Evolutionary conservation across 306 rosid species (phyloP).

Genomic region (Vigna trinervia): DNA sequence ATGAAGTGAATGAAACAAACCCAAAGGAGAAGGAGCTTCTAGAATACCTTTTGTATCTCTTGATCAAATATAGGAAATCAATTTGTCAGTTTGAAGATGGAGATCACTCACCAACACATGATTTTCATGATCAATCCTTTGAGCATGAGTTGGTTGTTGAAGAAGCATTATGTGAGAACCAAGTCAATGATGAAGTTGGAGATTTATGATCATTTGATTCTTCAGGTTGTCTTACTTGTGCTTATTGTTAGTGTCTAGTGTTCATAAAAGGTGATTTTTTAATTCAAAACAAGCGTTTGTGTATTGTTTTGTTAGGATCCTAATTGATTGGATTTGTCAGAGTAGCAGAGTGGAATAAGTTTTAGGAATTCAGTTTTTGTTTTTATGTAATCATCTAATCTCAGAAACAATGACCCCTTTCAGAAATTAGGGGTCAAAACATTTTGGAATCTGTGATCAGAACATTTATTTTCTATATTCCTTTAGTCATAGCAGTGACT

Average conservation of each 20-base stretch:
- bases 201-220: slow-evolving; percentile 23
- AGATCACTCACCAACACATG: slow-evolving; percentile 7
- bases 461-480: neutral
- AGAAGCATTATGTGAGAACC: slow-evolving; percentile 32
- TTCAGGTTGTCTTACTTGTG: slow-evolving; percentile 6
- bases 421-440: too few relatives aligned
- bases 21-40: slow-evolving; percentile 49
- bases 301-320: neutral
- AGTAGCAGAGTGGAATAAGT: neutral
- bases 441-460: neutral
- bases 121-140: slow-evolving; percentile 27
- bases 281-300: slow-evolving; percentile 12
- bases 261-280: neutral
- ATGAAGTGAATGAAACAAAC: slow-evolving; percentile 20
- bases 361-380: neutral
- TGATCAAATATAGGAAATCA: slow-evolving; percentile 51
- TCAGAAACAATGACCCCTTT: neutral
- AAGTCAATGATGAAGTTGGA: slow-evolving; percentile 28
- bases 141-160: slow-evolving; percentile 29
- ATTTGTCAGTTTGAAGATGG: slow-evolving; percentile 39
- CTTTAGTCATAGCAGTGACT: neutral
- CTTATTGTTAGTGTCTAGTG: neutral
- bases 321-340: neutral
- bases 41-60: slow-evolving; percentile 52
- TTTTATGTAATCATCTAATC: neutral